phyloP scores from a whole-genome alignment of 139 green algal genomes.

The Picochlorum sp. region DNA sequence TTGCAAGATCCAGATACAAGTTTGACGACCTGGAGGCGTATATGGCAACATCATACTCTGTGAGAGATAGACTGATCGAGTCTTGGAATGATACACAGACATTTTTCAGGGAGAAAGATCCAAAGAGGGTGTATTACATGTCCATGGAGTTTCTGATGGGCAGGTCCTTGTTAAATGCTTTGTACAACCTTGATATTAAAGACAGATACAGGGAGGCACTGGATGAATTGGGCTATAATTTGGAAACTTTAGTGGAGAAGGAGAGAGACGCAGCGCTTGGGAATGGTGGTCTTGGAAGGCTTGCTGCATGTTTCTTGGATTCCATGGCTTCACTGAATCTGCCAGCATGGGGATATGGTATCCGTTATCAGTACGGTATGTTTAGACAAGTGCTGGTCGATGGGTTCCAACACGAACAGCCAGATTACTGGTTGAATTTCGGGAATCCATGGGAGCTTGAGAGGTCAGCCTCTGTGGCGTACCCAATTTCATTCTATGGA shows the following conservation, averaged over 20 bases:
- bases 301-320: conserved; percentile 98
- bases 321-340: conserved; percentile 96
- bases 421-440: conserved; percentile 96
- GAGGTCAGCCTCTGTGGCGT: conserved; percentile 62
- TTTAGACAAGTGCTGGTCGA: conserved; percentile 86
- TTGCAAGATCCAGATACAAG: conserved; percentile 84
- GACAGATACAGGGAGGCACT: conserved; percentile 76
- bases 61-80: conserved; percentile 95
- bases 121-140: conserved; percentile 94
- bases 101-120: conserved; percentile 78
- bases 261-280: conserved; percentile 69
- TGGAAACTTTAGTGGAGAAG: conserved; percentile 64
- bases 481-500: conserved; percentile 87
- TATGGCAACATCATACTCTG: conserved; percentile 75
- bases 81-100: conserved; percentile 95
- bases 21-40: conserved; percentile 95
- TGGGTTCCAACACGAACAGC: conserved; percentile 90
- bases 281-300: conserved; percentile 93
- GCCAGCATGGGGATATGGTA: conserved; percentile 97
- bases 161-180: conserved; percentile 84
- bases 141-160: conserved; percentile 95
- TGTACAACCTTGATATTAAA: conserved; percentile 86
- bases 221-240: conserved; percentile 67
- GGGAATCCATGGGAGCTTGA: conserved; percentile 97
- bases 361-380: conserved; percentile 99